Base-by-base conservation (phyloP, 2,329 filamentous ascomycete genomes). In the Paecilomyces niveus region DNA sequence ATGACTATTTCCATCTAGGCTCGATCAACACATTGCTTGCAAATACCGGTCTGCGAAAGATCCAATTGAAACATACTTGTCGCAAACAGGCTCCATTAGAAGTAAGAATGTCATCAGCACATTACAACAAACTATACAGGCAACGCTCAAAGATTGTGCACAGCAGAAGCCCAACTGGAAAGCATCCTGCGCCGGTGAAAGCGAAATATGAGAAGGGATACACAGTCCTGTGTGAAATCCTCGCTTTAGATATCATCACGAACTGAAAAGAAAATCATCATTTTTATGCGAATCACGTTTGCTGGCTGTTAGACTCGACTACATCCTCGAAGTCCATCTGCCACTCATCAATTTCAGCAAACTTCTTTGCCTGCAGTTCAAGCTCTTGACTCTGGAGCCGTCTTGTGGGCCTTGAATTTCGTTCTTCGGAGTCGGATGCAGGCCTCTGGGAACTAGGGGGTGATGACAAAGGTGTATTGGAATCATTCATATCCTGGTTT, bases 311-410 rank as follows among this genome's bases (percentile, higher is more conserved):
- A 21, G 65, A 63, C 15, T 57, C 60, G 54, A 65, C 64, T 2
- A 76, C 70, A 56, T 77, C 74, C 60, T 77, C 75, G 67, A 76
- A 77, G 29, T 76, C 75, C 69, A 77, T 75, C 58, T 74, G 54
- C 75, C 75, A 77, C 60, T 70, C 62, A 61, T 77, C 75, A 51
- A 77, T 65, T 59, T 76, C 75, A 0, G 71, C 71, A 64, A 77
- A 77, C 50, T 76, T 76, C 60, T 65, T 64, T 29, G 69, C 68
- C 54, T 73, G 71, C 15, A 63, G 58, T 22, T 67, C 66, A 33
- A 77, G 63, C 54, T 77, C 75, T 45, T 72, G 70, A 58, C 73
- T 77, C 51, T 68, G 59, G 55, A 64, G 68, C 35, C 64, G 63
- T 6, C 57, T 60, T 33, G 59, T 54, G 1, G 59, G 57, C 35